phyloP scores from a whole-genome alignment of 768 basidiomycete species.

The Pleurotus giganteus region DNA sequence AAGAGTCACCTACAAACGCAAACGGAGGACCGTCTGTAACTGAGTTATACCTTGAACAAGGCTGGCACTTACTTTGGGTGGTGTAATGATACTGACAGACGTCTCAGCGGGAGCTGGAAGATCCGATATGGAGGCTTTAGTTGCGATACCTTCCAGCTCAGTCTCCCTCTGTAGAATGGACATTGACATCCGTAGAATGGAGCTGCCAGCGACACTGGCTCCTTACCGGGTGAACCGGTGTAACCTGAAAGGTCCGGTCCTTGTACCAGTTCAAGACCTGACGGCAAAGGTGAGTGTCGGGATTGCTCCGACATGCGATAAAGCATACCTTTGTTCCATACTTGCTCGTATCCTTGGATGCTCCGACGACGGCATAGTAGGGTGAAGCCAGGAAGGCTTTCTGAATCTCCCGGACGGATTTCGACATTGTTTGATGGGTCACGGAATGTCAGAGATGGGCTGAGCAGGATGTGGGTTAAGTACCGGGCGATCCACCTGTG shows the following conservation, averaged over 20 bases:
- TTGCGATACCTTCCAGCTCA: constrained; percentile 64
- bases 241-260: constrained; percentile 52
- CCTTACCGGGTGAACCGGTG: constrained; percentile 73
- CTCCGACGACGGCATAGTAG: constrained; percentile 77
- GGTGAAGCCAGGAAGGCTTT: constrained; percentile 64
- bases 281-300: background rate
- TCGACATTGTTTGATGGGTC: background rate
- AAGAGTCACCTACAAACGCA: constrained; percentile 58
- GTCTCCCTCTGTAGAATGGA: constrained; percentile 52
- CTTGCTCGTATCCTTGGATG: constrained; percentile 76
- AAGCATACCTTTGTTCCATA: constrained; percentile 67
- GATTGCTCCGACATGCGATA: background rate
- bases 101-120: constrained; percentile 63
- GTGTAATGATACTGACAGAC: constrained; percentile 77
- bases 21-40: background rate
- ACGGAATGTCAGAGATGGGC: background rate
- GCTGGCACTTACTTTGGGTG: constrained; percentile 51
- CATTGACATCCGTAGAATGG: constrained; percentile 3
- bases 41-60: background rate
- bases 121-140: constrained; percentile 52
- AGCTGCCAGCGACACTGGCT: background rate
- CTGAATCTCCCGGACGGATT: constrained; percentile 25
- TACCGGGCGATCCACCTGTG: background rate
- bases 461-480: background rate
- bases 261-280: constrained; percentile 82